phyloP scores from a whole-genome alignment of 768 basidiomycete genomes.

The Infundibulicybe gibba region DNA sequence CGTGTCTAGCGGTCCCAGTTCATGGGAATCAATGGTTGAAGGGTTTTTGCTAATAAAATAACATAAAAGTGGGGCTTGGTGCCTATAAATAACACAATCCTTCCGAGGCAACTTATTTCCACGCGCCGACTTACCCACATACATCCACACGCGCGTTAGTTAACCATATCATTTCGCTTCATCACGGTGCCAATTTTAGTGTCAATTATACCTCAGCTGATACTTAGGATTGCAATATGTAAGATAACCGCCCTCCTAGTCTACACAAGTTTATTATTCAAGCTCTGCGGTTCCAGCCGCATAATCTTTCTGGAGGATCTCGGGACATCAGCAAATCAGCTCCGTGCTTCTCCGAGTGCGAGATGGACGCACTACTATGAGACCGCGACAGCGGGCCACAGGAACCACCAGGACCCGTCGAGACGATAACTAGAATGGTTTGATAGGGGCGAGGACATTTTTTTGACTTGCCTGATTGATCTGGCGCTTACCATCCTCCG shows the following conservation, averaged over 20 bases:
- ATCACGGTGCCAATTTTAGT: too few relatives aligned
- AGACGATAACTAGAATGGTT: constrained; percentile 99
- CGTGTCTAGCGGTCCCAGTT: constrained; percentile 32
- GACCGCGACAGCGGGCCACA: constrained; percentile 79
- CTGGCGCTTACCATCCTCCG: constrained; percentile 91
- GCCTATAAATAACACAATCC: too few relatives aligned
- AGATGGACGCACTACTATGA: constrained; percentile 61
- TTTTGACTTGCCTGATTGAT: neutral
- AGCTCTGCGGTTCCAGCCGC: constrained; percentile 71
- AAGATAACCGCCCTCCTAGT: too few relatives aligned
- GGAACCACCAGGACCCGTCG: constrained; percentile 94
- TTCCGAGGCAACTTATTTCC: too few relatives aligned
- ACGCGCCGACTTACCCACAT: too few relatives aligned
- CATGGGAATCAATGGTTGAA: constrained; percentile 25
- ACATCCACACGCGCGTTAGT: too few relatives aligned
- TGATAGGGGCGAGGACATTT: constrained; percentile 25
- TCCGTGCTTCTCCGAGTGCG: constrained; percentile 4
- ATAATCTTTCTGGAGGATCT: constrained; percentile 70
- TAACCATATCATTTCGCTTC: too few relatives aligned
- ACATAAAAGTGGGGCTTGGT: neutral
- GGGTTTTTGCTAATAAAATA: neutral
- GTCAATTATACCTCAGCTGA: too few relatives aligned
- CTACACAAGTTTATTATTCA: constrained; percentile 58
- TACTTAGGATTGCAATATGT: too few relatives aligned
- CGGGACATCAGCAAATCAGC: constrained; percentile 9